phyloP scores from a whole-genome alignment of 2,329 filamentous ascomycete species.

The Neoarthrinium moseri region DNA sequence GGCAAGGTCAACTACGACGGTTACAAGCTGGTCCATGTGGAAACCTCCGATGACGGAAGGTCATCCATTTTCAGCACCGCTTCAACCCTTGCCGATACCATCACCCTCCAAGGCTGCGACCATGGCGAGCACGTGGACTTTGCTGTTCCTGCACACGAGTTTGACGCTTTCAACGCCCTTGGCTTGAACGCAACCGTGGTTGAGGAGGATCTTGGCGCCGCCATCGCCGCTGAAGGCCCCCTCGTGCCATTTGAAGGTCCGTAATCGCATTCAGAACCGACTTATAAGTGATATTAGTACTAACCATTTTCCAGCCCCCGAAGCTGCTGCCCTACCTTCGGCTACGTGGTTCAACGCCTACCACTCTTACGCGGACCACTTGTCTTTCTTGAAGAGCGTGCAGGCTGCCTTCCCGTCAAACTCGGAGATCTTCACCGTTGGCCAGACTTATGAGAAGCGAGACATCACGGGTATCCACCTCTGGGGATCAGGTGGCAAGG shows the following conservation, averaged over 20 bases:
- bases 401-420: slow-evolving; percentile 41
- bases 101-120: slow-evolving; percentile 21
- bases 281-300: neutral
- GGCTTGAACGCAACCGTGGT: slow-evolving; percentile 23
- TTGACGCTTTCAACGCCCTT: slow-evolving; percentile 24
- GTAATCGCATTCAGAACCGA: neutral
- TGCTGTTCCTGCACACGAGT: slow-evolving; percentile 27
- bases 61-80: slow-evolving; percentile 17
- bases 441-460: slow-evolving; percentile 43
- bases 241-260: slow-evolving; percentile 23
- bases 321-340: slow-evolving; percentile 29
- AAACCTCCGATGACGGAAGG: slow-evolving; percentile 12
- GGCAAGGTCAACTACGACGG: slow-evolving; percentile 28
- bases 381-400: slow-evolving; percentile 46
- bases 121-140: slow-evolving; percentile 26
- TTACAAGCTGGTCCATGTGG: slow-evolving; percentile 30
- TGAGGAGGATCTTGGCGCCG: slow-evolving; percentile 25
- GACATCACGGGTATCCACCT: slow-evolving; percentile 60
- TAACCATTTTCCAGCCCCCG: slow-evolving; percentile 12
- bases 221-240: slow-evolving; percentile 25
- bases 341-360: slow-evolving; percentile 52
- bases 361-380: slow-evolving; percentile 51
- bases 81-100: slow-evolving; percentile 15
- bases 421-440: slow-evolving; percentile 45
- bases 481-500: slow-evolving; percentile 44